Percentiles rank a stretch among this genome's conserved stretches.
Evolutionary conservation across 2,329 filamentous ascomycete species (phyloP).

Genomic region (Verticillium tricorpus): DNA sequence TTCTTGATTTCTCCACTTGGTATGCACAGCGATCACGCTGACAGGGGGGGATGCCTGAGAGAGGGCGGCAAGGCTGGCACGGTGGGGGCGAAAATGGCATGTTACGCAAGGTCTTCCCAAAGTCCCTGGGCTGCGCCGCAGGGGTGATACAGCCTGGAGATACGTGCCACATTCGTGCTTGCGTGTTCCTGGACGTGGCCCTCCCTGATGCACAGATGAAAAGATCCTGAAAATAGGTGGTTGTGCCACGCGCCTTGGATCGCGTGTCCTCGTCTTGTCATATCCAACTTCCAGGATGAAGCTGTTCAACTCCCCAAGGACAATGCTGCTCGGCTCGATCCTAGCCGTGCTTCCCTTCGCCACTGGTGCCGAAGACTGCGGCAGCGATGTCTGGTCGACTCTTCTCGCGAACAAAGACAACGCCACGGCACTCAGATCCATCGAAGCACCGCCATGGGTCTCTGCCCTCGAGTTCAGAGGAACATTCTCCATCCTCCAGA

Average conservation of each 20-base stretch:
- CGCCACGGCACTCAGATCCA: neutral
- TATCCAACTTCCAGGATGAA: too few relatives aligned
- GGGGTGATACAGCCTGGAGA: neutral
- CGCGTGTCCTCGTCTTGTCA: too few relatives aligned
- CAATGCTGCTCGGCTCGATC: neutral
- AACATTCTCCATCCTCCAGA: slow-evolving; percentile 25
- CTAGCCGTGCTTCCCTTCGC: neutral
- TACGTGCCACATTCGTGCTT: too few relatives aligned
- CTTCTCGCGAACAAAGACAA: neutral
- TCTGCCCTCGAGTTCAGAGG: slow-evolving; percentile 19
- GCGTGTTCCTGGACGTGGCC: too few relatives aligned
- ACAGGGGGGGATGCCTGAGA: neutral
- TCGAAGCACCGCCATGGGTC: neutral
- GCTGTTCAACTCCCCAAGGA: neutral
- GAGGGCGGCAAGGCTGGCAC: neutral
- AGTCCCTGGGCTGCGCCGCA: too few relatives aligned
- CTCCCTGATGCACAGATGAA: too few relatives aligned
- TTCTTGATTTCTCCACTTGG: neutral
- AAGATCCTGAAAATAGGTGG: too few relatives aligned
- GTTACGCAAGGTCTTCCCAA: neutral
- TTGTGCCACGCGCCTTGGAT: too few relatives aligned
- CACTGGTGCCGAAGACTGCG: neutral
- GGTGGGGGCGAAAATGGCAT: neutral
- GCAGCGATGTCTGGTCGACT: neutral
- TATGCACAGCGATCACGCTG: neutral